Evolutionary conservation across 371 early-diverging fungal species (phyloP).

Genomic region (Gilbertella persicaria): DNA sequence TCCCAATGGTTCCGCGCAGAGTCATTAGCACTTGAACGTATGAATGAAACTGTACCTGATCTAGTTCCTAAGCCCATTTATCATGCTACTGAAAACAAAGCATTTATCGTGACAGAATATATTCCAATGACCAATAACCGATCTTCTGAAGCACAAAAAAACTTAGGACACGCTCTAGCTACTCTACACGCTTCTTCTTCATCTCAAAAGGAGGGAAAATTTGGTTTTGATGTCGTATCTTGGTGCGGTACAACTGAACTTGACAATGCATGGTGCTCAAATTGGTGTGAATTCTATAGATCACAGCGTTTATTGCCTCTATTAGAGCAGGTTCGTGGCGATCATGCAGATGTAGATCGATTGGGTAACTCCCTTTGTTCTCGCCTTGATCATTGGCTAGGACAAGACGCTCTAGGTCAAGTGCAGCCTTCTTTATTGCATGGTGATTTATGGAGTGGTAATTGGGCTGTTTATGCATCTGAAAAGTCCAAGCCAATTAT

Average conservation of each 20-base stretch:
- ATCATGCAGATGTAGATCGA: conserved; percentile 9
- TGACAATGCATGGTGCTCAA: conserved; percentile 27
- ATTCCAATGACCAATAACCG: conserved; percentile 1
- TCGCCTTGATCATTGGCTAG: conserved; percentile 20
- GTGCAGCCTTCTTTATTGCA: conserved; percentile 31
- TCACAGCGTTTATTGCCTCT: conserved; percentile 27
- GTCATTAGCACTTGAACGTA: conserved; percentile 15
- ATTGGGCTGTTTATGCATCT: conserved; percentile 21
- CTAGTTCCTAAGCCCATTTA: conserved; percentile 17
- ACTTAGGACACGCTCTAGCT: conserved; percentile 11
- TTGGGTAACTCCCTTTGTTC: conserved; percentile 1
- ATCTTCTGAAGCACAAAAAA: not conserved
- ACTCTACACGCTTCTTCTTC: conserved; percentile 20
- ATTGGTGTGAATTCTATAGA: conserved; percentile 32
- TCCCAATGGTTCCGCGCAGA: conserved; percentile 18
- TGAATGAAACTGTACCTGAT: conserved; percentile 13
- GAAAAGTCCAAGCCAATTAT: conserved; percentile 20
- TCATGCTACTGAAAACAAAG: not conserved
- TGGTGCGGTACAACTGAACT: conserved; percentile 36
- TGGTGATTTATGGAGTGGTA: conserved; percentile 43
- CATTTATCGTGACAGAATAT: conserved; percentile 22
- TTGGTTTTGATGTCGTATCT: conserved; percentile 33
- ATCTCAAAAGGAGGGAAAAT: conserved; percentile 15
- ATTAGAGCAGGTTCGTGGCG: conserved; percentile 11
- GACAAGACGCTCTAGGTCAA: conserved; percentile 2